These are phyloP conservation scores for Pelagophyceae sp. DNA, from an alignment of 352 stramenopile species.

Conservation along the genomic window DNA sequence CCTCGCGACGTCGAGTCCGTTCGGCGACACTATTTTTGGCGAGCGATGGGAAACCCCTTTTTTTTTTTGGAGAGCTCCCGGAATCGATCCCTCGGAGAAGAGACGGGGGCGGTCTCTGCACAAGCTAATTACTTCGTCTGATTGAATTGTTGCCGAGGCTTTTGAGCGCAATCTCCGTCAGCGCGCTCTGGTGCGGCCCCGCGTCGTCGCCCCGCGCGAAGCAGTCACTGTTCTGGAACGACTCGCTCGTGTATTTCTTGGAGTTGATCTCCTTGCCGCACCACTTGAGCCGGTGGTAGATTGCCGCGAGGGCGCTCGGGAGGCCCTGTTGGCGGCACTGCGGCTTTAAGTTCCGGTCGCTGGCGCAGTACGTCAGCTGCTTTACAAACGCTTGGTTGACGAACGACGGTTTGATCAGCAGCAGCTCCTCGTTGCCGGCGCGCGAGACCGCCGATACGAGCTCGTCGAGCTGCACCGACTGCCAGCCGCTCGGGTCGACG, in stretches of 20 bases:
- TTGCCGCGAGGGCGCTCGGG: neutral
- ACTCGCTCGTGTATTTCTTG: neutral
- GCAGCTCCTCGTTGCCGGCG: neutral
- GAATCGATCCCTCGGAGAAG: too few species aligned
- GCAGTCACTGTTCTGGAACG: slow-evolving; percentile 15
- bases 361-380: slow-evolving; percentile 2
- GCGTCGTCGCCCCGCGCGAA: neutral
- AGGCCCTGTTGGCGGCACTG: neutral
- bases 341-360: neutral
- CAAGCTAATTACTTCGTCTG: too few species aligned
- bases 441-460: neutral
- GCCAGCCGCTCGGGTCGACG: neutral
- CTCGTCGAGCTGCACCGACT: neutral
- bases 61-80: too few species aligned
- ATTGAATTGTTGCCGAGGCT: too few species aligned
- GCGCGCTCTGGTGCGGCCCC: too few species aligned
- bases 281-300: neutral
- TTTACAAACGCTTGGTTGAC: neutral
- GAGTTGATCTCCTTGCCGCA: slow-evolving; percentile 9
- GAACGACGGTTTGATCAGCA: neutral
- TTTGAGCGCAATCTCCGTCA: too few species aligned
- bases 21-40: too few species aligned
- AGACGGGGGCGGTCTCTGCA: too few species aligned
- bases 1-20: too few species aligned
- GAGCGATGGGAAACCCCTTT: too few species aligned